These are phyloP conservation scores for Citrullus amarus DNA, from an alignment of 306 rosid species.

Conservation along the genomic window DNA sequence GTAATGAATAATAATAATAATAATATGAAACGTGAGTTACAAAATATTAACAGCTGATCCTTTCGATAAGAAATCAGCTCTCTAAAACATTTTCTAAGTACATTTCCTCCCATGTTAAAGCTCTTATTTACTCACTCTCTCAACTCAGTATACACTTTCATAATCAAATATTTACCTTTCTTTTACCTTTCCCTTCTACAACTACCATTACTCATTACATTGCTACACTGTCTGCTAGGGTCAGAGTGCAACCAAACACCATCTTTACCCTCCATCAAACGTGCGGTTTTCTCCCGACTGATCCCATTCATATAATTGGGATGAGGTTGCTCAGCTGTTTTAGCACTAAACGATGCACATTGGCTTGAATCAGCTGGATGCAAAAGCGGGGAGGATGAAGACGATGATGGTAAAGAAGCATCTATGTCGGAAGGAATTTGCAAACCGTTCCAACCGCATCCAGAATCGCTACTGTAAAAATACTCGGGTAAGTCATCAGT, in stretches of 20 bases:
- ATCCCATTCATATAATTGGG: background rate
- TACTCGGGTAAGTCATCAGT: slow-evolving; percentile 70
- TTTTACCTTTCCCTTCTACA: slow-evolving; percentile 4
- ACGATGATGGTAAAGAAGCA: slow-evolving; percentile 27
- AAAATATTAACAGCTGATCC: slow-evolving; percentile 3
- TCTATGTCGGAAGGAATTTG: slow-evolving; percentile 35
- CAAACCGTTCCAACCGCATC: slow-evolving; percentile 27
- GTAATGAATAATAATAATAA: slow-evolving; percentile 1
- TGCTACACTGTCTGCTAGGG: background rate
- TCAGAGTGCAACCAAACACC: background rate
- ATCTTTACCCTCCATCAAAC: background rate
- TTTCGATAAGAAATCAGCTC: background rate
- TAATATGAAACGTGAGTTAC: background rate
- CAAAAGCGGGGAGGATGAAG: slow-evolving; percentile 32
- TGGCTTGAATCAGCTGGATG: background rate
- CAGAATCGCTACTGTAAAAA: slow-evolving; percentile 70
- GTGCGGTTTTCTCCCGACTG: background rate
- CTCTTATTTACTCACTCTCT: slow-evolving; percentile 6
- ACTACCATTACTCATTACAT: slow-evolving; percentile 1
- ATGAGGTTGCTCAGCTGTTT: background rate
- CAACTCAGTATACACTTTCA: slow-evolving; percentile 6
- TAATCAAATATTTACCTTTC: slow-evolving; percentile 4
- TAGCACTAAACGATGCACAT: background rate
- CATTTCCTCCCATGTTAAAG: background rate
- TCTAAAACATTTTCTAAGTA: slow-evolving; percentile 2